Evolutionary conservation across 2,329 filamentous ascomycete genomes (phyloP).

Genomic region (Hypoxylon sp.): DNA sequence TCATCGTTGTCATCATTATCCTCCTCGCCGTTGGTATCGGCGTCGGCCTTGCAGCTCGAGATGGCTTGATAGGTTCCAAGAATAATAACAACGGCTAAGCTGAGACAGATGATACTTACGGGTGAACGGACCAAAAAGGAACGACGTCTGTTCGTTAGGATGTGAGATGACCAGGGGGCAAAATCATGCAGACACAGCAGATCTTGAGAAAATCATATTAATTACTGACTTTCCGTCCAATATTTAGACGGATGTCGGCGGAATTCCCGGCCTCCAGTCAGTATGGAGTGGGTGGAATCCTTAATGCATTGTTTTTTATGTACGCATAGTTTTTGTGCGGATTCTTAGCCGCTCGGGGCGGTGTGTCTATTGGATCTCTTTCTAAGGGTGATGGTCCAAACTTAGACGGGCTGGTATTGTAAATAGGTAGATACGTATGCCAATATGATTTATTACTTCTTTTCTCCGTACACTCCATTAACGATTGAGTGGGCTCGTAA

Average conservation of each 20-base stretch:
- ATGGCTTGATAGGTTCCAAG: slow-evolving; percentile 24
- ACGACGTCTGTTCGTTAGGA: neutral
- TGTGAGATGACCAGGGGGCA: neutral
- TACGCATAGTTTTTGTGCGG: slow-evolving; percentile 40
- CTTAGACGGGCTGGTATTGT: slow-evolving; percentile 36
- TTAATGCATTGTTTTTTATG: slow-evolving; percentile 45
- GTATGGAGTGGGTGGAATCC: slow-evolving; percentile 11
- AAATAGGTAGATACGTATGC: slow-evolving; percentile 43
- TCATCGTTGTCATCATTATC: slow-evolving; percentile 71
- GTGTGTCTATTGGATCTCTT: slow-evolving; percentile 36
- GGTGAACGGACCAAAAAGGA: slow-evolving; percentile 7
- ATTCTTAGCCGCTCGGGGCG: slow-evolving; percentile 30
- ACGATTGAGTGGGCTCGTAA: neutral
- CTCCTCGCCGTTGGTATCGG: slow-evolving; percentile 70
- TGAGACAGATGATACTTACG: neutral
- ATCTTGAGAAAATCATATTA: slow-evolving; percentile 34
- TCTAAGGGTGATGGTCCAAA: slow-evolving; percentile 32
- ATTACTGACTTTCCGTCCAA: slow-evolving; percentile 34
- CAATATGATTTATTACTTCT: slow-evolving; percentile 28
- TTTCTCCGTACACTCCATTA: neutral
- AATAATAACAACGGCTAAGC: slow-evolving; percentile 3
- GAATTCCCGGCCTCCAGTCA: slow-evolving; percentile 22
- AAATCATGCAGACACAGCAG: slow-evolving; percentile 20
- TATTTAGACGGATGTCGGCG: slow-evolving; percentile 27
- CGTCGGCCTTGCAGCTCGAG: slow-evolving; percentile 51